Evolutionary conservation across 2,329 filamentous ascomycete species (phyloP), one percentile per base, ranked within the genome.

Genomic region (Calonectria ilicicola): DNA sequence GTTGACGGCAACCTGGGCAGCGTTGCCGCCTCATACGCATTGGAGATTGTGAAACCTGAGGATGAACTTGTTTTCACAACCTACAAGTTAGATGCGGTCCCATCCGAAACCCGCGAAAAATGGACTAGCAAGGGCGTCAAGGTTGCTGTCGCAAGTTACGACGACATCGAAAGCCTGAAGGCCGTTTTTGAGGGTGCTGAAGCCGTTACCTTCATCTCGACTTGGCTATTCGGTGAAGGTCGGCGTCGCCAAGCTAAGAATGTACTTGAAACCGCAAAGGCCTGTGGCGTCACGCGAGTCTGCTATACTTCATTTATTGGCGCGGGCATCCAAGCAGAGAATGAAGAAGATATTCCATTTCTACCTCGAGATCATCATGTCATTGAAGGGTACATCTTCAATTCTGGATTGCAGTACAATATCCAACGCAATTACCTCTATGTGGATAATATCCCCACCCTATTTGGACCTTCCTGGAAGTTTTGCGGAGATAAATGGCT

Each of bases 381-480:
- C 46, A 79, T 79, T 7, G 77, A 79, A 3, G 63, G 73, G 23
- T 76, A 76, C 1, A 76, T 79, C 35, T 78, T 78, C 1, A 72
- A 69, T 9, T 79, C 77, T 2, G 77, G 77, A 0, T 8, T 79
- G 1, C 69, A 79, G 23, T 79, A 78, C 40, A 78, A 40, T 0
- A 79, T 79, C 4, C 77, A 79, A 29, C 76, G 77, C 2, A 79
- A 79, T 19, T 79, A 77, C 1, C 77, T 79, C 6, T 79, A 79
- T 14, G 76, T 68, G 0, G 77, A 79, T 9, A 79, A 79, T 0
- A 78, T 79, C 1, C 77, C 77, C 0, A 77, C 75, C 6, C 29
- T 77, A 2, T 79, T 79, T n/a, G 77, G 69, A 0, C 69, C 72
- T 0, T 79, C 77, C 0, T 79, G 76, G 75, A 73, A 73, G 5